These are phyloP conservation scores for Leishmania major DNA, from an alignment of 208 protist species.

Conservation along the genomic window DNA sequence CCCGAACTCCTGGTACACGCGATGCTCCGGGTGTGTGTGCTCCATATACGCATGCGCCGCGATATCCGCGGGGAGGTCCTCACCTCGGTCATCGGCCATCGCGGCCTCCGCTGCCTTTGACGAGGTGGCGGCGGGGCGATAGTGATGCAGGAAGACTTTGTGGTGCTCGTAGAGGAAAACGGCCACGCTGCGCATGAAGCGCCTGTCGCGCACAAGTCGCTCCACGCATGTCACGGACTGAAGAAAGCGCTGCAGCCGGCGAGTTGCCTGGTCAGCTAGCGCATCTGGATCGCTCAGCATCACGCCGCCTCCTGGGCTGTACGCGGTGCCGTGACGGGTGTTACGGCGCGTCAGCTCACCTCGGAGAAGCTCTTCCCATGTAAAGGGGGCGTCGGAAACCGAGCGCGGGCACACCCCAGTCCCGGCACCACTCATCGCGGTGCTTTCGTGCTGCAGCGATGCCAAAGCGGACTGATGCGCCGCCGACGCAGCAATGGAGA, in stretches of 20 bases:
- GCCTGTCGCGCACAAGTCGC: conserved; percentile 47
- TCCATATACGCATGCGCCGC: conserved; percentile 25
- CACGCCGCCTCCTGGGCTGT: not conserved
- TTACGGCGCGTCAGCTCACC: conserved; percentile 30
- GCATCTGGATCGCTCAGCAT: conserved; percentile 18
- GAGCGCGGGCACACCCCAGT: not conserved
- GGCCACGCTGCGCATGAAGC: conserved; percentile 60
- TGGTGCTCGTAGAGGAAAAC: conserved; percentile 76
- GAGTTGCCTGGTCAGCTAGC: conserved; percentile 50
- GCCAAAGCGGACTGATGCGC: conserved; percentile 10
- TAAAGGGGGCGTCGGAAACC: conserved; percentile 46
- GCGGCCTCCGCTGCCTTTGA: not conserved
- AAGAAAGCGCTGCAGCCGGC: conserved; percentile 66
- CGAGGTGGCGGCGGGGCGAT: not conserved
- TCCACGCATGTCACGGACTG: conserved; percentile 64
- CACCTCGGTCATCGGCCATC: not conserved
- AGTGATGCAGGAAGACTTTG: conserved; percentile 63
- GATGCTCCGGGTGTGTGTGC: conserved; percentile 73
- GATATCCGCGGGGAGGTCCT: not conserved
- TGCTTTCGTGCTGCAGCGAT: not conserved
- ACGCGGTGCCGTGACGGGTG: conserved; percentile 1
- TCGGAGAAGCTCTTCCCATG: conserved; percentile 63
- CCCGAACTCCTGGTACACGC: conserved; percentile 68
- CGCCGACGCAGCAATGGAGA: conserved; percentile 52
- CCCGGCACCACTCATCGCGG: not conserved